Evolutionary conservation across 2,329 filamentous ascomycete species (phyloP).

Genomic region (Claviceps africana): DNA sequence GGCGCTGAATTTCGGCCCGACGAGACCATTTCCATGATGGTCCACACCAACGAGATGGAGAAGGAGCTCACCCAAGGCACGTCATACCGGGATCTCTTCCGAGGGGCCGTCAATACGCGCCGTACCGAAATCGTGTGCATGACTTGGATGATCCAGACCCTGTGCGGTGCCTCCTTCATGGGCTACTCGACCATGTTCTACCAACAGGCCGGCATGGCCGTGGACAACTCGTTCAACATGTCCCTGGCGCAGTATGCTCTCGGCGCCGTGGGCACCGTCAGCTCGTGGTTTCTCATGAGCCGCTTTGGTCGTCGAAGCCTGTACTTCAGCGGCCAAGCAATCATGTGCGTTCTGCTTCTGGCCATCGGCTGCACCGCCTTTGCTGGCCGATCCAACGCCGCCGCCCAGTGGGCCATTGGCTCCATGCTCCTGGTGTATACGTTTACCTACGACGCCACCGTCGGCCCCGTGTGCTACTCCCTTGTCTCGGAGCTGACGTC

Average conservation of each 20-base stretch:
- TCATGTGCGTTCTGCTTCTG: slow-evolving; percentile 29
- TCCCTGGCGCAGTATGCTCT: slow-evolving; percentile 29
- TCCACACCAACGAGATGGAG: slow-evolving; percentile 36
- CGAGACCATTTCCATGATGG: slow-evolving; percentile 35
- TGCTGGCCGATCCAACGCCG: slow-evolving; percentile 28
- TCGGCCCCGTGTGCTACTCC: slow-evolving; percentile 59
- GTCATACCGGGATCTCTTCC: slow-evolving; percentile 33
- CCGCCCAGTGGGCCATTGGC: slow-evolving; percentile 34
- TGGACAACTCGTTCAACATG: slow-evolving; percentile 25
- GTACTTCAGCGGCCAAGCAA: slow-evolving; percentile 32
- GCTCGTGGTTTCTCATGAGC: slow-evolving; percentile 30
- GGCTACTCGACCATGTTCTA: slow-evolving; percentile 45
- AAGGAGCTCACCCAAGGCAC: slow-evolving; percentile 25
- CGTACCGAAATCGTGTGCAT: slow-evolving; percentile 32
- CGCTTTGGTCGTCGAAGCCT: slow-evolving; percentile 31
- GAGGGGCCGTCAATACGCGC: slow-evolving; percentile 26
- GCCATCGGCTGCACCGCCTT: slow-evolving; percentile 41
- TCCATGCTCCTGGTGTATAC: slow-evolving; percentile 30
- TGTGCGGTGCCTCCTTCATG: slow-evolving; percentile 30
- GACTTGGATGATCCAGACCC: slow-evolving; percentile 28
- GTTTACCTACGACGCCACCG: slow-evolving; percentile 26
- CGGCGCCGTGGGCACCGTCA: slow-evolving; percentile 29
- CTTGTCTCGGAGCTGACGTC: slow-evolving; percentile 47
- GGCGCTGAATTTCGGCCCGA: slow-evolving; percentile 23
- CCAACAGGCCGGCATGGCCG: slow-evolving; percentile 26